Conservation (phyloP, 2,329 filamentous ascomycete genomes). For the Nannizziopsis barbatae region DNA sequence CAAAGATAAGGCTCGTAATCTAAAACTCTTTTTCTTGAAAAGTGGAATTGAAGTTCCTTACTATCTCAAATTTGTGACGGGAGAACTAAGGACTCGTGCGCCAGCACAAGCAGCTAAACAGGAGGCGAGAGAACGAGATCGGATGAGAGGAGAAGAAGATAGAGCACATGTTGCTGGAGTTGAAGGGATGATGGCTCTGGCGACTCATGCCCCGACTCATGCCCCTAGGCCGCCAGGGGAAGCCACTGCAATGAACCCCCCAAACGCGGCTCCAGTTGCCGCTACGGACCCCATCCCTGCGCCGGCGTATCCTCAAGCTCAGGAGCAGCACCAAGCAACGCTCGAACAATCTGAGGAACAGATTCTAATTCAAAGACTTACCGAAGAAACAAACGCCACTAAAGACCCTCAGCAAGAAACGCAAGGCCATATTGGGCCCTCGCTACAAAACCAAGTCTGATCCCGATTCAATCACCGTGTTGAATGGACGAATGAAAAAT, state of each 20-base stretch:
- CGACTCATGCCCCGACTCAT: constrained; percentile 33
- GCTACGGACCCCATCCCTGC: constrained; percentile 17
- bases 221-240: constrained; percentile 19
- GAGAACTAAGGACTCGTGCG: constrained; percentile 75
- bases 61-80: constrained; percentile 76
- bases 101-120: constrained; percentile 49
- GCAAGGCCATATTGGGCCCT: constrained; percentile 27
- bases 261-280: too few species aligned
- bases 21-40: constrained; percentile 87
- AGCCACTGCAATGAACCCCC: neutral
- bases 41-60: constrained; percentile 83
- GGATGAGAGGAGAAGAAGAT: constrained; percentile 37
- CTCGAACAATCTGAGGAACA: constrained; percentile 35
- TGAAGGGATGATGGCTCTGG: constrained; percentile 39
- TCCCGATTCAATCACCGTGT: neutral
- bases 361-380: constrained; percentile 35
- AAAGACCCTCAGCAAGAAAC: constrained; percentile 25
- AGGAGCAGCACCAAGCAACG: constrained; percentile 15
- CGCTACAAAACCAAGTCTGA: constrained; percentile 23
- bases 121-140: constrained; percentile 38
- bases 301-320: constrained; percentile 6
- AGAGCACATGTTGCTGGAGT: constrained; percentile 39
- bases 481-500: neutral
- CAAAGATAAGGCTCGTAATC: constrained; percentile 81
- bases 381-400: constrained; percentile 34